These are phyloP conservation scores for Coleophoma crateriformis DNA, from an alignment of 2,329 filamentous ascomycete genomes.

Conservation along the genomic window DNA sequence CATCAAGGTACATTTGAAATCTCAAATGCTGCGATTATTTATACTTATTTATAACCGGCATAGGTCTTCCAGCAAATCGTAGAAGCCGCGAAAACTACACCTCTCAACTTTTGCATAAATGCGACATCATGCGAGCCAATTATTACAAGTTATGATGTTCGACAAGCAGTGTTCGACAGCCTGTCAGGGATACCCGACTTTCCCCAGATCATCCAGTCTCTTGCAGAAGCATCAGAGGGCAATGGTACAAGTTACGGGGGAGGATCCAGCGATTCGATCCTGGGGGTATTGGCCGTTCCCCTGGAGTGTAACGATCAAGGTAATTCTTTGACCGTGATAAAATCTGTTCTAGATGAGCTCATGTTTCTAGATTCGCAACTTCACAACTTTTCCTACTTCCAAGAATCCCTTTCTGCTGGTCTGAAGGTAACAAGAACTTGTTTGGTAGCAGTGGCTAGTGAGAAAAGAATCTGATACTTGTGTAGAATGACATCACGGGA, in stretches of 20 bases:
- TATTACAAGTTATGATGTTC: slow-evolving; percentile 1
- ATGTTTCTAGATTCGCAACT: too few relatives aligned
- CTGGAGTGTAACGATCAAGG: slow-evolving; percentile 4
- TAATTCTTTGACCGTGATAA: neutral
- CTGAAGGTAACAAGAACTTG: too few relatives aligned
- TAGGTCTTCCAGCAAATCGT: neutral
- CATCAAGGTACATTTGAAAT: neutral
- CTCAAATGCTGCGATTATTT: too few relatives aligned
- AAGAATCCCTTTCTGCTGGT: too few relatives aligned
- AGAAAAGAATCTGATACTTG: too few relatives aligned
- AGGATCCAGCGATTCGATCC: neutral
- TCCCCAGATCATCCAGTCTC: neutral
- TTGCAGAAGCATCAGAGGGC: neutral
- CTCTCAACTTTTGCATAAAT: neutral
- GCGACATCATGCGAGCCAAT: slow-evolving; percentile 1
- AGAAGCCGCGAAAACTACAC: neutral
- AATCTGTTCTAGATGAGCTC: too few relatives aligned
- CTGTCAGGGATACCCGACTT: slow-evolving; percentile 2
- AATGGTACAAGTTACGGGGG: slow-evolving; percentile 1
- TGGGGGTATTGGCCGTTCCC: slow-evolving; percentile 1
- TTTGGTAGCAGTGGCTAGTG: too few relatives aligned
- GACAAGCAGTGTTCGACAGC: neutral
- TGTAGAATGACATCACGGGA: too few relatives aligned
- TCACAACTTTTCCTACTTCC: too few relatives aligned
- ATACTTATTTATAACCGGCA: too few relatives aligned